These are phyloP conservation scores for Fusarium sulawesiense DNA, from an alignment of 2,329 filamentous ascomycete species.

Conservation along the genomic window DNA sequence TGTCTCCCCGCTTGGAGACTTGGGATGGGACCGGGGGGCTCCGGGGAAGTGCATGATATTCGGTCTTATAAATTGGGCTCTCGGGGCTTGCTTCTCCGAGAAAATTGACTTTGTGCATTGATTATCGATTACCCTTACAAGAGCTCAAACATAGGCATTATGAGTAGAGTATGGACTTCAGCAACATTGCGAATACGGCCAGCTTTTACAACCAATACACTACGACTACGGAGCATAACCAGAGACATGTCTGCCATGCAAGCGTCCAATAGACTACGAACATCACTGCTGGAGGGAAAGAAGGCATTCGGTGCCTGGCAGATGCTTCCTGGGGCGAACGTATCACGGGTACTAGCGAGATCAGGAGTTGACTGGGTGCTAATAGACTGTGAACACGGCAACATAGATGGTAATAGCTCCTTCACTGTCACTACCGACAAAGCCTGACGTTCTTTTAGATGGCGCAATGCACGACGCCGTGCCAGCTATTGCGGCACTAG, in stretches of 20 bases:
- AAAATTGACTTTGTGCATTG: conserved; percentile 2
- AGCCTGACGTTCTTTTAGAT: conserved; percentile 47
- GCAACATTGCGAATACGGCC: conserved; percentile 31
- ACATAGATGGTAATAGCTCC: conserved; percentile 56
- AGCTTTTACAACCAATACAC: conserved; percentile 19
- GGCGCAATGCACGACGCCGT: conserved; percentile 65
- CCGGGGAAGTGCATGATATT: conserved; percentile 8
- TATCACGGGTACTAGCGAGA: conserved; percentile 69
- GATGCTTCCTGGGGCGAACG: conserved; percentile 70
- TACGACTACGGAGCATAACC: conserved; percentile 10
- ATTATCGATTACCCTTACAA: conserved; percentile 6
- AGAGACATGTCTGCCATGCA: conserved; percentile 52
- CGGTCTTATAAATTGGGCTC: conserved; percentile 11
- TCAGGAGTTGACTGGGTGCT: conserved; percentile 75
- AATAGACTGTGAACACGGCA: conserved; percentile 67
- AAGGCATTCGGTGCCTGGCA: conserved; percentile 71
- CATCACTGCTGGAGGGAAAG: conserved; percentile 60
- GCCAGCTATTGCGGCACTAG: conserved; percentile 61
- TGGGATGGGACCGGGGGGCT: neutral
- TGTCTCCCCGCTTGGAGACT: conserved; percentile 21
- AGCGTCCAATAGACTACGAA: conserved; percentile 61
- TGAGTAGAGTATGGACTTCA: conserved; percentile 33
- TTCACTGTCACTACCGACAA: neutral
- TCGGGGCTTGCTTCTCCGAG: neutral
- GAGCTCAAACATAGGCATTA: conserved; percentile 5